phyloP scores from a whole-genome alignment of 371 early-diverging fungal genomes.

The Mucor velutinosus region DNA sequence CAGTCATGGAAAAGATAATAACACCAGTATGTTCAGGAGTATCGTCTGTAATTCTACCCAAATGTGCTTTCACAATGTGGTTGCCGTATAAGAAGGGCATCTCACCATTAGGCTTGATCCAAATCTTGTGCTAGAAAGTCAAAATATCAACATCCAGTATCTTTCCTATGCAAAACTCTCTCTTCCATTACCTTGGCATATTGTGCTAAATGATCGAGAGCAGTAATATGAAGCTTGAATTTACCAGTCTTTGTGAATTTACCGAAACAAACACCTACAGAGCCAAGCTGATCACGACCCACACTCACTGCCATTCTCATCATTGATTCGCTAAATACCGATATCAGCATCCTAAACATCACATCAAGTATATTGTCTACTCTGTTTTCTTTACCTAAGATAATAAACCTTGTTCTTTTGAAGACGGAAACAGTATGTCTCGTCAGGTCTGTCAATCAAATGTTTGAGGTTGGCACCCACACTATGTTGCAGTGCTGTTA shows the following conservation, averaged over 20 bases:
- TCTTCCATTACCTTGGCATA: constrained; percentile 80
- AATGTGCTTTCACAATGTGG: constrained; percentile 97
- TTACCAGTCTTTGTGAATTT: constrained; percentile 98
- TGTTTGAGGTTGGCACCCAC: constrained; percentile 95
- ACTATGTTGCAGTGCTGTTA: constrained; percentile 40
- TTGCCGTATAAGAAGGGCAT: constrained; percentile 99
- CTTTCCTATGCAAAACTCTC: not conserved
- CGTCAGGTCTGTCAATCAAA: constrained; percentile 93
- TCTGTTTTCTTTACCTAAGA: constrained; percentile 66
- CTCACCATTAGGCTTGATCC: constrained; percentile 99
- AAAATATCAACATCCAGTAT: not conserved
- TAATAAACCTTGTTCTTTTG: constrained; percentile 95
- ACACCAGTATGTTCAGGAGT: constrained; percentile 98
- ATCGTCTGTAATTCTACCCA: constrained; percentile 96
- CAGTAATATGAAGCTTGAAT: constrained; percentile 96
- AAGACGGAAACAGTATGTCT: constrained; percentile 93
- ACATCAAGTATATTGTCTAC: not conserved
- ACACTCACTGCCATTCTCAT: constrained; percentile 87
- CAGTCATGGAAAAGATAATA: constrained; percentile 92
- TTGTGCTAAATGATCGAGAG: constrained; percentile 90
- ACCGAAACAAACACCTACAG: constrained; percentile 96
- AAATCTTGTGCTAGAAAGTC: constrained; percentile 65
- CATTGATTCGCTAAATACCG: constrained; percentile 73
- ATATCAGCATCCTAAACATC: not conserved
- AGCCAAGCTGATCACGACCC: constrained; percentile 86